Base-by-base conservation (phyloP, 805 yeast genomes). In the Debaryomyces maramus region DNA sequence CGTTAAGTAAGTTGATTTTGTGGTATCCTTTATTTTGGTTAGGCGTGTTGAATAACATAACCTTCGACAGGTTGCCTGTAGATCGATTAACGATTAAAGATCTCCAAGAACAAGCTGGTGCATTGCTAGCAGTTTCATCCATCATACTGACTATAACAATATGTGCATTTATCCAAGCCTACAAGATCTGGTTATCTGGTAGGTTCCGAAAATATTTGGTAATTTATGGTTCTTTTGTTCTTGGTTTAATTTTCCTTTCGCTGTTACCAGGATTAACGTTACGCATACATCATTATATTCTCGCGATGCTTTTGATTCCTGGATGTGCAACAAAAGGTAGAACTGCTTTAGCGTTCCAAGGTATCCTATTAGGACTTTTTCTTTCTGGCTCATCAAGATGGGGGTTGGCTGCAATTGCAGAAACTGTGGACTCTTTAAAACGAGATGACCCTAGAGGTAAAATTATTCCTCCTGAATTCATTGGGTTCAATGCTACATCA, bases 381-480 rank as follows among this genome's bases (percentile, higher is more conserved):
- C 70, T 89, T 5, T 84, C 90, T 16, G 99, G 99, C 0, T 80
- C 88, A 1, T 79, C 95, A 0, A 70, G 95, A 40, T 91, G 99
- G 99, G 97, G 93, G 40, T 81, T 85, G 53, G 97, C 95, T 2
- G 81, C 96, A 10, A 80, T 91, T 41, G 80, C 86, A 1, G 97
- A 91, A 55, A 87, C 96, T 0, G 75, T 75, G 18, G 63, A 72
- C 4, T 73, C 86, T 3, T 59, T 90, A 32, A 58, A 80, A 40
- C 70, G 97, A 48, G 85, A 85, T 14, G 96, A 86, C 50, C 90
- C 95, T 0, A 75, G 78, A 32, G 80, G 80, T 0, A 59, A 53
- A 28, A 53, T 73, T 18, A 48, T 63, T 11, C 85, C 88, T 5
- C 88, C 88, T 0, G 39, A 38, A 3, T 65, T 80, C 28, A 44